Evolutionary conservation across 805 yeast genomes (phyloP), one percentile per base, ranked within the genome.

Genomic region (Suhomyces faveliae): DNA sequence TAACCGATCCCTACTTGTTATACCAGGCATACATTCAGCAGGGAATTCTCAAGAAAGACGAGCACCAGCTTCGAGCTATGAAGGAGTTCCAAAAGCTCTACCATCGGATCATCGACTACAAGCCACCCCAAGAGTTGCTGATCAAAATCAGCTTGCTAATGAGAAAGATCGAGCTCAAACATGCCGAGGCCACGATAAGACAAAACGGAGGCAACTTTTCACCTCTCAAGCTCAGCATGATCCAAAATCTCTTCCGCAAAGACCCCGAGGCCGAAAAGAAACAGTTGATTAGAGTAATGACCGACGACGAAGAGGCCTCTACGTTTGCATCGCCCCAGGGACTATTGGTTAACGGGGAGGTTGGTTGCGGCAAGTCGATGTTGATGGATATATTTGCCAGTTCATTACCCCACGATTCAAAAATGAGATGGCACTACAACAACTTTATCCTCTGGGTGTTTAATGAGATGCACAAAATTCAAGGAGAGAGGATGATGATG

Each of bases 301-400:
- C 80, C 0, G 85, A 83, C 57, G 87, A 84, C 52, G 87, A 83
- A 49, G 85, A 81, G 52, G 59, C 84, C 25, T 56, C 63, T 4
- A 70, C 77, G 46, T 69, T 81, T 47, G 71, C 77, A 1, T 73
- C 87, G 0, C 90, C 90, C 0, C 84, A 78, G 48, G 91, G 91
- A 0, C 63, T 85, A 4, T 59, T 83, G 40, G 61, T 83, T 5
- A 81, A 80, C 62, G 87, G 87, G 3, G 86, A 79, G 49, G 87
- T 82, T 3, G 91, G 91, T 0, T 81, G 87, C 54, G 91, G 91
- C 1, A 85, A 85, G 58, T 80, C 88, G 1, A 79, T 85, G 84
- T 61, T 85, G 42, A 78, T 85, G 79, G 89, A 85, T 54, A 77
- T 85, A 17, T 85, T 85, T 66, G 89, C 89, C 0, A 70, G 71